Percentiles rank a stretch among this genome's conserved stretches.
These are phyloP conservation scores for Kentomonas sorsogonicus DNA, from an alignment of 208 protist genomes.

Conservation along the genomic window DNA sequence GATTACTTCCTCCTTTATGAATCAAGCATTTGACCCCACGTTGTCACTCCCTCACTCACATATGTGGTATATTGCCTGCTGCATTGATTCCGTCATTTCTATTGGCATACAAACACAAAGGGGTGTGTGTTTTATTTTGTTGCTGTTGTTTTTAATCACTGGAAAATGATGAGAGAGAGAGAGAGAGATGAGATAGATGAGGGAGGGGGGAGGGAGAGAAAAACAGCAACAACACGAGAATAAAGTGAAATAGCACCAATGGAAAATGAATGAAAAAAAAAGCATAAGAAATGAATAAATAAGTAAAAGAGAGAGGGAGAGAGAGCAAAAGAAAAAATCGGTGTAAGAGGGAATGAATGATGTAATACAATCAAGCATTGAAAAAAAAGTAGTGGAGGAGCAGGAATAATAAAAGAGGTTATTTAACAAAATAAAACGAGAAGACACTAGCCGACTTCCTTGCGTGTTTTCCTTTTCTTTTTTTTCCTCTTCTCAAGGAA, in stretches of 20 bases:
- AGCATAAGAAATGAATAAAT: constrained; percentile 4
- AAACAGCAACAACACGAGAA: too few relatives aligned
- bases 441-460: not conserved
- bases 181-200: not conserved
- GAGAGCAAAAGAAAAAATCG: constrained; percentile 1
- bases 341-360: not conserved
- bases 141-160: too few relatives aligned
- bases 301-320: constrained; percentile 3
- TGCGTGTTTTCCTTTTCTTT: not conserved
- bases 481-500: not conserved
- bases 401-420: not conserved
- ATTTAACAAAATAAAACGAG: not conserved
- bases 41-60: too few relatives aligned
- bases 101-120: too few relatives aligned
- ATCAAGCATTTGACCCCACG: too few relatives aligned
- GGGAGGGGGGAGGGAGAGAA: too few relatives aligned
- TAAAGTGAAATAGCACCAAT: too few relatives aligned
- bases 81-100: too few relatives aligned
- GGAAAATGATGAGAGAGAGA: not conserved
- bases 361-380: not conserved
- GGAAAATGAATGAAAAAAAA: too few relatives aligned
- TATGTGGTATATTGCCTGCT: too few relatives aligned
- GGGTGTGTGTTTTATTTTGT: too few relatives aligned
- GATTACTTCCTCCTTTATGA: too few relatives aligned
- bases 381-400: not conserved